Evolutionary conservation across 305 asterid species (phyloP), one percentile per base, ranked within the genome.

Genomic region (Fraxinus velutina): DNA sequence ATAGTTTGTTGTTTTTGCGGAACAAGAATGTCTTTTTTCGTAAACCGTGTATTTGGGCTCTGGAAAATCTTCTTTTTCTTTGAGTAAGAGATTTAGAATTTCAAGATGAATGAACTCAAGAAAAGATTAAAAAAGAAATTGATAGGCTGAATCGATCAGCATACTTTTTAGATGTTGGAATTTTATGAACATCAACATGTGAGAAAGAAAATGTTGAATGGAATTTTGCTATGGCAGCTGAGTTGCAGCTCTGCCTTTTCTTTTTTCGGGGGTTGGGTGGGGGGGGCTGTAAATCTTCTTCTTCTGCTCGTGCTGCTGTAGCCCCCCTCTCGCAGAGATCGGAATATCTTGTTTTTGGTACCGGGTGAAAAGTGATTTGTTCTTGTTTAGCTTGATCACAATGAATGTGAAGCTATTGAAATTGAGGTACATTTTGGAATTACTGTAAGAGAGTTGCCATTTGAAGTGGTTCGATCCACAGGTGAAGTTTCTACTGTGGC

Each of bases 1-100:
- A 37, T 70, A 75, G 79, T 57, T 60, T 73, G 34, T 68, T 77
- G 52, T 80, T 80, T 81, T 24, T 83, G 44, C 80, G 75, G 70
- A 77, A 73, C 62, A 77, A 36, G 21, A 70, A 79, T 84, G 79
- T 62, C 55, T 30, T 47, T 71, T 79, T 73, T 78, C 39, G 79
- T 44, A 27, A 52, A 79, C 68, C 39, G 70, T 37, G 77, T 50
- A n/a, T 24, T 86, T 70, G 24, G 68, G 52, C 27, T 4, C 50
- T 24, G 27, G 60, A 10, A 79, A n/a, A 79, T 62, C 7, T 39
- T 62, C 78, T 30, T 60, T 78, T 29, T 78, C 73, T 77, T 81
- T 52, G 24, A 33, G 12, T 42, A 75, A 79, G 80, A 29, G 77
- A 80, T 77, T 83, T 60, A 30, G 36, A 21, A n/a, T 79, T 80